Conservation (phyloP, 192 early-diverging fungal genomes). For the Dimargaris cristalligena region DNA sequence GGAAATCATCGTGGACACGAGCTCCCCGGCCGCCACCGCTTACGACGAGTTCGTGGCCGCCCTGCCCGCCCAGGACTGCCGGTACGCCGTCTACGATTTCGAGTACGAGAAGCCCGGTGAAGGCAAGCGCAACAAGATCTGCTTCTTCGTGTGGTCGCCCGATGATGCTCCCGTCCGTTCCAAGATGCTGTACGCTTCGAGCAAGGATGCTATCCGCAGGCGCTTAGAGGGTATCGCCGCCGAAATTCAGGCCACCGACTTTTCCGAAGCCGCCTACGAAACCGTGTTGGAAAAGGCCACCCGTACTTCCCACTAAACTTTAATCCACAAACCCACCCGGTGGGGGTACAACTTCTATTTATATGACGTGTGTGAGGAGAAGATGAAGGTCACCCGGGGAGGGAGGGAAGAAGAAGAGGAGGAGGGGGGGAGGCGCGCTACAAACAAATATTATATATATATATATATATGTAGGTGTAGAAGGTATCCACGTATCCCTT, state of each 20-base stretch:
- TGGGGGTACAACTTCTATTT: background rate
- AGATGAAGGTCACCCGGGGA: too few species aligned
- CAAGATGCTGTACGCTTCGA: conserved; percentile 86
- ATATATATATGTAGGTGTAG: too few species aligned
- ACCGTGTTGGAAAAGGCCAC: conserved; percentile 45
- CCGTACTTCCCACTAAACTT: background rate
- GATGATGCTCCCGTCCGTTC: conserved; percentile 52
- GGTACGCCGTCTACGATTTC: conserved; percentile 84
- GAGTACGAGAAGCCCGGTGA: conserved; percentile 43
- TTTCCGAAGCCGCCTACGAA: conserved; percentile 51
- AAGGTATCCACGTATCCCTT: too few species aligned
- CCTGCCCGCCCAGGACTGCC: conserved; percentile 51
- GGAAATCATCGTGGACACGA: conserved; percentile 40
- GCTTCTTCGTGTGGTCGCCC: conserved; percentile 79
- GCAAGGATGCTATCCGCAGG: conserved; percentile 61
- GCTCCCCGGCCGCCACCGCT: conserved; percentile 16
- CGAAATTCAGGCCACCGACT: conserved; percentile 78
- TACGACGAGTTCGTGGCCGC: conserved; percentile 53
- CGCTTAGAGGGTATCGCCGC: conserved; percentile 49
- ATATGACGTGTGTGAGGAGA: too few species aligned
- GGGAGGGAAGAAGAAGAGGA: too few species aligned
- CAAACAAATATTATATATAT: too few species aligned
- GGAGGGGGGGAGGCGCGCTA: too few species aligned
- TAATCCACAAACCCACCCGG: background rate
- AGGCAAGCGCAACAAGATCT: conserved; percentile 61